These are phyloP conservation scores for Fusarium pseudocircinatum DNA, from an alignment of 2,329 filamentous ascomycete genomes.

Conservation along the genomic window DNA sequence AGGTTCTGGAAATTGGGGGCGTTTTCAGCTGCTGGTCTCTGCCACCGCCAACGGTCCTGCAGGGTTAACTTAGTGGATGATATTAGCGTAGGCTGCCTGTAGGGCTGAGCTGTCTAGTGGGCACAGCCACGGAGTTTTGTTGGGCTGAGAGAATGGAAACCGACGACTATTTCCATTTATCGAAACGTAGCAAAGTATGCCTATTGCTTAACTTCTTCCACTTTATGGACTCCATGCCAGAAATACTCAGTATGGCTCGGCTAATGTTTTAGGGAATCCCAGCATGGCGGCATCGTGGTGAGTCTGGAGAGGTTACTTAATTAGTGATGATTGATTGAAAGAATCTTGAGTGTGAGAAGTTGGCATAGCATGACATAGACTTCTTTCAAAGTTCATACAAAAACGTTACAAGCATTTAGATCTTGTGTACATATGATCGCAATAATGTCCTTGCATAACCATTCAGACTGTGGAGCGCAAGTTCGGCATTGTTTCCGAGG, in stretches of 20 bases:
- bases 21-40: constrained; percentile 9
- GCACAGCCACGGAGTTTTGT: not conserved
- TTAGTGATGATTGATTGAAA: too few relatives aligned
- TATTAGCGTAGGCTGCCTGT: constrained; percentile 6
- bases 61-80: not conserved
- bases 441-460: not conserved
- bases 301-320: not conserved
- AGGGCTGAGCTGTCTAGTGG: not conserved
- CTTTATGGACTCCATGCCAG: not conserved
- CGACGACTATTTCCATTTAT: not conserved
- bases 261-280: too few relatives aligned
- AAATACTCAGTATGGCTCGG: not conserved
- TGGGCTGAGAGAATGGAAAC: not conserved
- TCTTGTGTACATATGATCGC: not conserved
- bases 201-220: not conserved
- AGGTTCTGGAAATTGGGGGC: not conserved
- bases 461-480: not conserved
- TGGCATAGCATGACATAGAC: too few relatives aligned
- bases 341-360: too few relatives aligned
- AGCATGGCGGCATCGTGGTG: not conserved
- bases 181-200: not conserved
- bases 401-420: not conserved
- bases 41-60: constrained; percentile 11
- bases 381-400: too few relatives aligned
- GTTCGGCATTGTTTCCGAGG: not conserved